Conservation (phyloP, 371 early-diverging fungal genomes). For the Synchytrium microbalum region DNA sequence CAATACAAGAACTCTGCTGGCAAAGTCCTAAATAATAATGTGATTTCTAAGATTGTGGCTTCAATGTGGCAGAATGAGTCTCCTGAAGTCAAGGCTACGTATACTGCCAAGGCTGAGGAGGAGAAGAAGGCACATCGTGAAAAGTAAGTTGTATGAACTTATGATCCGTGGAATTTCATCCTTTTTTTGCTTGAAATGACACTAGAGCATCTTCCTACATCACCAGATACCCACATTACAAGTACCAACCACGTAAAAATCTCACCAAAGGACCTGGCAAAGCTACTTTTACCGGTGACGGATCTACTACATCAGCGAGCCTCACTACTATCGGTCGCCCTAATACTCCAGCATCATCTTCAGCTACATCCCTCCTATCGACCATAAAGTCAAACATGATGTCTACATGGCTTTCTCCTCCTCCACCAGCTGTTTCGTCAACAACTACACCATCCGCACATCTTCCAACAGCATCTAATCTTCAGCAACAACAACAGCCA, state of each 20-base stretch:
- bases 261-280: not conserved
- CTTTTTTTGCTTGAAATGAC: not conserved
- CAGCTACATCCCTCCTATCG: not conserved
- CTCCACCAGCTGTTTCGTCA: not conserved
- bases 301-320: not conserved
- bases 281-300: not conserved
- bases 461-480: no score
- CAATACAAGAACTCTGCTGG: slow-evolving; percentile 33
- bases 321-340: not conserved
- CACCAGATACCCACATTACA: slow-evolving; percentile 49
- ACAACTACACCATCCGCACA: no score
- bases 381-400: not conserved
- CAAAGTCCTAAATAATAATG: slow-evolving; percentile 51
- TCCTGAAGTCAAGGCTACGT: slow-evolving; percentile 49
- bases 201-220: not conserved
- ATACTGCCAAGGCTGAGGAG: slow-evolving; percentile 40
- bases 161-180: no score
- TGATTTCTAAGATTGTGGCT: slow-evolving; percentile 57
- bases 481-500: no score
- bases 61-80: slow-evolving; percentile 56
- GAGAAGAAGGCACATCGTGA: slow-evolving; percentile 46
- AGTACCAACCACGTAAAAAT: slow-evolving; percentile 42
- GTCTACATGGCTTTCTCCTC: not conserved
- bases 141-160: slow-evolving; percentile 17
- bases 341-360: not conserved